These are phyloP conservation scores for Saccharomycopsis fodiens DNA, from an alignment of 805 yeast genomes.

Conservation along the genomic window DNA sequence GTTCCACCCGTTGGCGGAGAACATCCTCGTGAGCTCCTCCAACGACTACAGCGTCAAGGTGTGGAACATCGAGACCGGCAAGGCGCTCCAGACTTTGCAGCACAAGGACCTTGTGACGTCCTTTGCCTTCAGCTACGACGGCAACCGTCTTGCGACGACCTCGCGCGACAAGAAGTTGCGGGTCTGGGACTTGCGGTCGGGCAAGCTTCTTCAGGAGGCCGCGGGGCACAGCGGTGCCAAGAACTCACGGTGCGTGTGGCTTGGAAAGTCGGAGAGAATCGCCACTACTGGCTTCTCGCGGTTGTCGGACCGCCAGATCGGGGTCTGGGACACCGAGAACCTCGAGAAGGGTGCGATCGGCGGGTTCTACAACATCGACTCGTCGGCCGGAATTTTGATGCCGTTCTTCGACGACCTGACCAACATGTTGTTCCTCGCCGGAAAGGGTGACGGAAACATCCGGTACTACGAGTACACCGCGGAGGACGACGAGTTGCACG, in stretches of 20 bases:
- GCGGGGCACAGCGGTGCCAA: conserved; percentile 92
- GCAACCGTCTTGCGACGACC: conserved; percentile 78
- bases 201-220: conserved; percentile 72
- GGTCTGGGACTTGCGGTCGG: conserved; percentile 83
- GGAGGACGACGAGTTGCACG: conserved; percentile 72
- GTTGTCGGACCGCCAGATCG: conserved; percentile 90
- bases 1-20: conserved; percentile 82
- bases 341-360: conserved; percentile 79
- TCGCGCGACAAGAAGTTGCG: conserved; percentile 86
- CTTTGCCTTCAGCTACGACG: conserved; percentile 85
- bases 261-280: conserved; percentile 77
- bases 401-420: conserved; percentile 84
- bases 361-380: conserved; percentile 79
- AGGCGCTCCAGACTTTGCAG: conserved; percentile 60
- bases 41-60: conserved; percentile 85
- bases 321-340: conserved; percentile 80
- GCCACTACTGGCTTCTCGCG: conserved; percentile 93
- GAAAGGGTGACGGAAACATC: conserved; percentile 97
- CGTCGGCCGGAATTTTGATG: conserved; percentile 88
- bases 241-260: conserved; percentile 81
- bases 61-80: conserved; percentile 80
- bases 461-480: conserved; percentile 74
- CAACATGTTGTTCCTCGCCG: conserved; percentile 79
- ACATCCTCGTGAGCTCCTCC: conserved; percentile 84
- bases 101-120: conserved; percentile 93